Percentiles rank a stretch among this genome's conserved stretches.
phyloP scores from a whole-genome alignment of 179 eudicot genomes.

The Heliamphora pulchella region DNA sequence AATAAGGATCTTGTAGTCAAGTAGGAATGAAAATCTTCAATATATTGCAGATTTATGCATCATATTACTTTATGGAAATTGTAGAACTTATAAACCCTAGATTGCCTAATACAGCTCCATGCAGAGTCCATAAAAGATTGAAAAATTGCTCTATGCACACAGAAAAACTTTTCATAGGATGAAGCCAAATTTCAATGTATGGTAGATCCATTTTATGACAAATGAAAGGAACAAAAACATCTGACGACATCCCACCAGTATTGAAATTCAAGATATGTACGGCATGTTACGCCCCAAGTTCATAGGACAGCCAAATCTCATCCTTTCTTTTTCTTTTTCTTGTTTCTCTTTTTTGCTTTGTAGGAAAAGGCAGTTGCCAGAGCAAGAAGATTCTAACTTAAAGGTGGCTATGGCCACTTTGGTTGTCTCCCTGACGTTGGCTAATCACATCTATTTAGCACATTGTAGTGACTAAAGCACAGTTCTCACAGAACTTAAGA shows the following conservation, averaged over 20 bases:
- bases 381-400: no score
- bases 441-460: no score
- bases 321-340: no score
- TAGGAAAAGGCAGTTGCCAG: no score
- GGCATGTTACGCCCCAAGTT: not conserved
- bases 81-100: not conserved
- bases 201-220: not conserved
- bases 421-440: no score
- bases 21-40: not conserved
- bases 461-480: no score
- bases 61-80: not conserved
- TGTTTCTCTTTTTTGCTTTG: no score
- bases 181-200: not conserved
- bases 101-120: not conserved
- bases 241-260: not conserved
- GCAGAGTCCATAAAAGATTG: not conserved
- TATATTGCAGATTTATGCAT: not conserved
- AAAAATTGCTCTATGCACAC: not conserved
- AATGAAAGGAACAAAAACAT: not conserved
- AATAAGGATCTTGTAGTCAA: not conserved
- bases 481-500: not conserved
- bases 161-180: not conserved
- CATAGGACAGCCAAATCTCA: no score
- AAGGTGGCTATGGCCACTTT: no score
- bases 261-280: not conserved